Base-by-base conservation (phyloP, 1,284 basidiomycete genomes). In the Serendipita sp. region DNA sequence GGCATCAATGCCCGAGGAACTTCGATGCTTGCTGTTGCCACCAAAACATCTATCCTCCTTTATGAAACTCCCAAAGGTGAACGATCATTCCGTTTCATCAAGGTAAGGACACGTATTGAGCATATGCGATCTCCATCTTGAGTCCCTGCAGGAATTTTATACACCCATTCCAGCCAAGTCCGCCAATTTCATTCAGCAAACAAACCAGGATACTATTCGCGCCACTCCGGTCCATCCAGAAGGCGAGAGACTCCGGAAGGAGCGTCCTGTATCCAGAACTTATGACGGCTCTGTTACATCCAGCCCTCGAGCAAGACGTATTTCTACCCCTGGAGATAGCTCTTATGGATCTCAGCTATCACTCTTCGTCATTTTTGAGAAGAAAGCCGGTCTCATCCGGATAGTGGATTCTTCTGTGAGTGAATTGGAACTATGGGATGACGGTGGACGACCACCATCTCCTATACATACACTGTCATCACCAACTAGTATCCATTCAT, bases 31-130 rank as follows among this genome's bases (percentile, higher is more conserved):
- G 88, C 87, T 0, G 79, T 91, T n/a, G 83, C 82, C 5, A 85
- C 85, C 1, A 88, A 87, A 69, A 78, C 74, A 45, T 83, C 79
- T 63, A 85, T 90, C 55, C 73, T 88, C 6, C 68, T 91, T 13
- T 91, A 88, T 67, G 87, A 91, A 71, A 84, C 87, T 0, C 85
- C 86, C 0, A 84, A 81, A 71, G 85, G 85, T 15, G 86, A 91
- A 72, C 77, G 88, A n/a, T 85, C 86, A 0, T 91, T 89, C 70
- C 80, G 82, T 67, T 87, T 87, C 68, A 78, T 87, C 47, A 90
- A 88, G 80, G 87, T 85, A 60, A 60, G 72, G 69, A 4, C 60
- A 58, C 17, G 65, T 42, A 15, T 62, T 41, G n/a, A 12, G n/a
- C 58, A 22, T 29, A 64, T 47, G 62, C 34, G 38, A 60, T 45